Evolutionary conservation across 2,329 filamentous ascomycete genomes (phyloP).

Genomic region (Sporothrix sp.): DNA sequence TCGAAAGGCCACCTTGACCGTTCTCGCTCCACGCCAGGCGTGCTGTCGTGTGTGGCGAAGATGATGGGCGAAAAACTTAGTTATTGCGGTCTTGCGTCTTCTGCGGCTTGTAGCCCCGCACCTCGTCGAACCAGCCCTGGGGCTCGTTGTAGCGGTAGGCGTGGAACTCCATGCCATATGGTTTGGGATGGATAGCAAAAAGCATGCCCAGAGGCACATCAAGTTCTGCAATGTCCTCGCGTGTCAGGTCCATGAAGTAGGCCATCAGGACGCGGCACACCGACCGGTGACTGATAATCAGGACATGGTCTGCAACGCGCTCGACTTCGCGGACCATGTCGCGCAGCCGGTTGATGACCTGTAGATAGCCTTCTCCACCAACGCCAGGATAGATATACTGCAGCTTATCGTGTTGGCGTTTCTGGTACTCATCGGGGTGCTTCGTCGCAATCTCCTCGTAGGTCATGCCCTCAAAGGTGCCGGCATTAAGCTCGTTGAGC

Average conservation of each 20-base stretch:
- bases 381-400: constrained; percentile 94
- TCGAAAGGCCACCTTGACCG: too few species aligned
- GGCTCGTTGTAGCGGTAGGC: constrained; percentile 82
- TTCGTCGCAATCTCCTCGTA: constrained; percentile 80
- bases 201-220: constrained; percentile 90
- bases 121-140: constrained; percentile 70
- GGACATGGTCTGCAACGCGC: constrained; percentile 88
- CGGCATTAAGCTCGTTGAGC: constrained; percentile 92
- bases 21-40: neutral
- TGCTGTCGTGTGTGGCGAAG: neutral
- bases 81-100: constrained; percentile 39
- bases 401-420: constrained; percentile 76
- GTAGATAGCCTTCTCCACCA: constrained; percentile 90
- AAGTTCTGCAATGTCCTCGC: constrained; percentile 86
- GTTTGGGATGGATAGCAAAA: constrained; percentile 93
- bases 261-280: constrained; percentile 87
- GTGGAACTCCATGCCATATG: constrained; percentile 94
- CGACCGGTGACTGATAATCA: constrained; percentile 87
- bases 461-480: constrained; percentile 87
- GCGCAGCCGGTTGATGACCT: constrained; percentile 89
- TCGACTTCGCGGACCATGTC: constrained; percentile 96
- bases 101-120: constrained; percentile 72
- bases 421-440: constrained; percentile 70
- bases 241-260: constrained; percentile 88
- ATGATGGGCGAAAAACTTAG: constrained; percentile 14